A percentile compares a stretch with the other conserved stretches of the same genome.
These are phyloP conservation scores for Beauveria caledonica DNA, from an alignment of 2,329 filamentous ascomycete genomes.

Conservation along the genomic window DNA sequence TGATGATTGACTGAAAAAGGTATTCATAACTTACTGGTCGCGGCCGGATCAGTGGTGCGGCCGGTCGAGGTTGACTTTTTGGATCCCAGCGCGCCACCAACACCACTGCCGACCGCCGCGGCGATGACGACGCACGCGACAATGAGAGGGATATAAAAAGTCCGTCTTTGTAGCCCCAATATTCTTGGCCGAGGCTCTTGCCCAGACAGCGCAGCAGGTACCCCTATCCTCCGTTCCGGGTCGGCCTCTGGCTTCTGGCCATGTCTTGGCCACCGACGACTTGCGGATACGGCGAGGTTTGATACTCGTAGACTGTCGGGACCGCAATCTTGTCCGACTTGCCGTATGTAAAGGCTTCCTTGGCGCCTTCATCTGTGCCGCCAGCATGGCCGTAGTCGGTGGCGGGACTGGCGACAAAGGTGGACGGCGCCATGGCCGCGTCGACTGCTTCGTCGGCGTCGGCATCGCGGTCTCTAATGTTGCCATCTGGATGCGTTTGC, in stretches of 20 bases:
- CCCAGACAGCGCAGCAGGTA: neutral
- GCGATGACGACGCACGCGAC: constrained; percentile 5
- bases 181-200: neutral
- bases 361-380: neutral
- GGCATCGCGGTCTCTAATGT: neutral
- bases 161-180: neutral
- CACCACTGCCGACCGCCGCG: constrained; percentile 8
- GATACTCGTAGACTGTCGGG: neutral
- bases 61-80: neutral
- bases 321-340: neutral
- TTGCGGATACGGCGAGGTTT: neutral
- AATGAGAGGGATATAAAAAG: constrained; percentile 5
- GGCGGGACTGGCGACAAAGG: neutral
- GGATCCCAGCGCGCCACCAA: constrained; percentile 1
- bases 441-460: neutral
- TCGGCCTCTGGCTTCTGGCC: neutral
- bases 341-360: neutral
- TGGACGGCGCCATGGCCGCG: neutral
- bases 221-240: neutral
- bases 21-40: neutral
- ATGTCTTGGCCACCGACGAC: neutral
- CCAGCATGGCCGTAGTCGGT: neutral
- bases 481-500: neutral
- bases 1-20: no score
- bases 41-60: neutral